Base-by-base conservation (phyloP, 805 yeast species). In the Monosporozyma servazzii region DNA sequence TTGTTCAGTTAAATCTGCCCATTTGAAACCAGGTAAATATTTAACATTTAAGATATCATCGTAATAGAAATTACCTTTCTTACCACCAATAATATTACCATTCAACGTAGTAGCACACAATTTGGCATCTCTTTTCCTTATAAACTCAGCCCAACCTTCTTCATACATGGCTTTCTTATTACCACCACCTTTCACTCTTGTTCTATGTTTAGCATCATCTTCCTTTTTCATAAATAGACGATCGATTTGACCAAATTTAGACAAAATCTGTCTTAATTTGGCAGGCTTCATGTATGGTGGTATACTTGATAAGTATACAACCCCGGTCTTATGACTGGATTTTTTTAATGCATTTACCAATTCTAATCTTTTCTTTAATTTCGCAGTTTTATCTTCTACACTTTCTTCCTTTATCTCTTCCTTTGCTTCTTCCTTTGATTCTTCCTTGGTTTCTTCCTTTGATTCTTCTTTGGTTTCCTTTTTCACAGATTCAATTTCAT, bases 271-370 rank as follows among this genome's bases (percentile, higher is more conserved):
- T 60, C 95, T 77, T 69, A 93, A 73, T 65, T 89, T 93, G 1
- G 84, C 80, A 1, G 99, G 98, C 65, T 90, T 90, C 99, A 93
- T 93, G 64, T 86, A 93, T 25, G 99, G 99, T 0, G 99, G 99
- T 9, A 93, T 79, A 48, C 84, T 78, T 0, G 97, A 89, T 2
- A 93, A 68, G 59, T 93, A 93, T n/a, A 95, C 84, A 1, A 93
- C 96, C 5, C 99, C 99, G 0, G 96, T 83, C 59, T 78, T 82
- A 51, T 74, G 75, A 54, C 76, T 79, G 37, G 78, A 75, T 58
- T 77, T 77, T 57, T 76, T 76, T 54, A 78, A 75, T 54, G 62
- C 56, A 42, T 60, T 62, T 3, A 65, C 55, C 55, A 79, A 79
- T 45, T 76, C 76, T 7, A 82, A 75, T 7, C 82, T 75, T 31